phyloP scores from a whole-genome alignment of 1,139 yeast genomes.

The Hansenula sp. region DNA sequence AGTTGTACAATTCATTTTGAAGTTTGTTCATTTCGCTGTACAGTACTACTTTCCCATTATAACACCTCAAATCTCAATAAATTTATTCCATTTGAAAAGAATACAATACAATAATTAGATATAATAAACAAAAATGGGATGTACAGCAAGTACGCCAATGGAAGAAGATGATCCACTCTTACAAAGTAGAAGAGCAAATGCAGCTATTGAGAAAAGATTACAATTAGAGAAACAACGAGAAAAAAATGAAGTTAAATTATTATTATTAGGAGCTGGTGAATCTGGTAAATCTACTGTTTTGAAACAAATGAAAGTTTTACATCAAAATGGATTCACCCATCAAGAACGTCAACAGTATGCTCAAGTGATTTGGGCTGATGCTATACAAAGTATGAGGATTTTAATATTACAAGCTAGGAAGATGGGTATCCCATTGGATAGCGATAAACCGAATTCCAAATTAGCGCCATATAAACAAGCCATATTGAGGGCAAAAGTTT shows the following conservation, averaged over 20 bases:
- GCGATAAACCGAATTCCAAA: constrained; percentile 49
- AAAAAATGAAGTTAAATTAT: constrained; percentile 55
- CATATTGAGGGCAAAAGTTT: constrained; percentile 52
- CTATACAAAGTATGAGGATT: constrained; percentile 83
- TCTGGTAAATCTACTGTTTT: constrained; percentile 95
- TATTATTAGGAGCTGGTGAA: constrained; percentile 91
- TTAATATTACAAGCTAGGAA: constrained; percentile 70
- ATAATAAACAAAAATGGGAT: constrained; percentile 74
- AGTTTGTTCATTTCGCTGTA: too few species aligned
- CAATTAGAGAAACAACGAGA: constrained; percentile 49
- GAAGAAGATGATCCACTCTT: constrained; percentile 46
- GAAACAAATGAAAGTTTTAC: constrained; percentile 83
- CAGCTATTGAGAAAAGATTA: constrained; percentile 65
- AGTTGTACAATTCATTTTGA: too few species aligned
- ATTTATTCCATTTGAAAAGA: too few species aligned
- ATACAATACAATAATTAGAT: too few species aligned
- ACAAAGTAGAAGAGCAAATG: constrained; percentile 50
- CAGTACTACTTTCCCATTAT: too few species aligned
- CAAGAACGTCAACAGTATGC: constrained; percentile 80
- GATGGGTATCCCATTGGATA: constrained; percentile 54
- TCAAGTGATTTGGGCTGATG: constrained; percentile 94
- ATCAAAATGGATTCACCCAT: constrained; percentile 79
- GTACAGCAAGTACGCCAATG: constrained; percentile 54
- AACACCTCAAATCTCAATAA: too few species aligned
- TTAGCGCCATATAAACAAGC: constrained; percentile 44